phyloP scores from a whole-genome alignment of 83 land plant genomes.

The Thuja plicata region DNA sequence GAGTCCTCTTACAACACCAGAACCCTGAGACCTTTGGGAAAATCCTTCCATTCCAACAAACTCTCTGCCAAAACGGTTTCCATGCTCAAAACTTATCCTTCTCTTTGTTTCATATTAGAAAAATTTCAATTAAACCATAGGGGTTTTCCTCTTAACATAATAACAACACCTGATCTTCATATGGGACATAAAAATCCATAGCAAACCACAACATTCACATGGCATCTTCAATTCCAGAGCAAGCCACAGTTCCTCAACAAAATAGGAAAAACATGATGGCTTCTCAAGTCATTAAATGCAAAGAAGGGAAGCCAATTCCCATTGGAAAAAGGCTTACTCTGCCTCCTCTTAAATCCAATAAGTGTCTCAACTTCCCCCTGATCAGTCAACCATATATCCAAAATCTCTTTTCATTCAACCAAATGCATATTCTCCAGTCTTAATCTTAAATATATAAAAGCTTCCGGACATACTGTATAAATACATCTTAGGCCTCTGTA shows the following conservation, averaged over 20 bases:
- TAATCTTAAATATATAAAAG: background rate
- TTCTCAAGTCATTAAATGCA: background rate
- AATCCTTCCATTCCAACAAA: constrained; percentile 48
- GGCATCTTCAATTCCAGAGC: background rate
- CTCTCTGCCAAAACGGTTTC: background rate
- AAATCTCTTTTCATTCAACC: background rate
- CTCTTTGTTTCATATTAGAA: background rate
- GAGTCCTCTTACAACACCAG: constrained; percentile 52
- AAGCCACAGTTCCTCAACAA: background rate
- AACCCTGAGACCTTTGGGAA: constrained; percentile 69
- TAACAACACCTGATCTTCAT: background rate
- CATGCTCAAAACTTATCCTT: background rate
- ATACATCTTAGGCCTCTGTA: background rate
- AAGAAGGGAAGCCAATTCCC: background rate
- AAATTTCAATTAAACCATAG: background rate
- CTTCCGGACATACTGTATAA: background rate
- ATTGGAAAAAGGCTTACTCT: background rate
- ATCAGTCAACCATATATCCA: background rate
- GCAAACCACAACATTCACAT: background rate
- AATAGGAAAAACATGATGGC: background rate
- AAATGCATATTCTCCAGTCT: background rate
- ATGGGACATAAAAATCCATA: no score
- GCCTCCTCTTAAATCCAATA: background rate
- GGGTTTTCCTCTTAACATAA: background rate
- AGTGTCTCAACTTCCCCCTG: background rate